phyloP scores from a whole-genome alignment of 768 basidiomycete genomes.

The Clitopilus hobsonii region DNA sequence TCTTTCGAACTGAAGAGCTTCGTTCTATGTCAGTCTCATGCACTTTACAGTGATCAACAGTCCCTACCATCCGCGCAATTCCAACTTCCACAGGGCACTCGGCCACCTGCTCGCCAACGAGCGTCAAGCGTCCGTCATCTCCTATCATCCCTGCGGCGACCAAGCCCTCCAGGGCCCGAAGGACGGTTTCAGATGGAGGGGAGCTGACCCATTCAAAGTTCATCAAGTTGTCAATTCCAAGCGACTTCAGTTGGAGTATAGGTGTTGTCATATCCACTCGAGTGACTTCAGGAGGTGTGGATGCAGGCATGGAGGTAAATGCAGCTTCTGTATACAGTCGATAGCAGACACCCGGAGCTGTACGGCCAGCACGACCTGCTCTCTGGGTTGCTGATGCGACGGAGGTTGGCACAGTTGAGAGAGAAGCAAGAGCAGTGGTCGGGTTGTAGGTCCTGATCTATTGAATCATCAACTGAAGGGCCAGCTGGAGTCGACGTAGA shows the following conservation, averaged over 20 bases:
- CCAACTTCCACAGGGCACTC: constrained; percentile 93
- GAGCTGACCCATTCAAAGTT: constrained; percentile 93
- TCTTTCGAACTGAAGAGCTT: constrained; percentile 86
- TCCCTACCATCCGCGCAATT: constrained; percentile 86
- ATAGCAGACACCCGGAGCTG: constrained; percentile 88
- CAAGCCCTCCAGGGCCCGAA: constrained; percentile 83
- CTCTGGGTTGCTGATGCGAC: constrained; percentile 89
- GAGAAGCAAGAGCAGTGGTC: constrained; percentile 75
- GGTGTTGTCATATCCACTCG: constrained; percentile 89
- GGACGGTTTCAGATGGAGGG: constrained; percentile 81
- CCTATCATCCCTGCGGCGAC: constrained; percentile 80
- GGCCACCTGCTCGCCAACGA: constrained; percentile 80
- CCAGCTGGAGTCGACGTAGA: not conserved
- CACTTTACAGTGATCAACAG: not conserved
- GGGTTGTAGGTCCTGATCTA: constrained; percentile 92
- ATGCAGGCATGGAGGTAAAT: constrained; percentile 55
- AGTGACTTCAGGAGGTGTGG: constrained; percentile 86
- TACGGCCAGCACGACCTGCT: constrained; percentile 92
- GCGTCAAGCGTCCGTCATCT: constrained; percentile 71
- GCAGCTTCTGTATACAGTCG: constrained; percentile 74
- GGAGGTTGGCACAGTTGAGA: constrained; percentile 81
- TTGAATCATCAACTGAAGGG: not conserved
- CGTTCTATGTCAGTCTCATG: not conserved
- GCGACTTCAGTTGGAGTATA: constrained; percentile 88
- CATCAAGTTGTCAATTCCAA: constrained; percentile 94